phyloP scores from a whole-genome alignment of 1,284 basidiomycete genomes.

The Cryptococcus neoformans region DNA sequence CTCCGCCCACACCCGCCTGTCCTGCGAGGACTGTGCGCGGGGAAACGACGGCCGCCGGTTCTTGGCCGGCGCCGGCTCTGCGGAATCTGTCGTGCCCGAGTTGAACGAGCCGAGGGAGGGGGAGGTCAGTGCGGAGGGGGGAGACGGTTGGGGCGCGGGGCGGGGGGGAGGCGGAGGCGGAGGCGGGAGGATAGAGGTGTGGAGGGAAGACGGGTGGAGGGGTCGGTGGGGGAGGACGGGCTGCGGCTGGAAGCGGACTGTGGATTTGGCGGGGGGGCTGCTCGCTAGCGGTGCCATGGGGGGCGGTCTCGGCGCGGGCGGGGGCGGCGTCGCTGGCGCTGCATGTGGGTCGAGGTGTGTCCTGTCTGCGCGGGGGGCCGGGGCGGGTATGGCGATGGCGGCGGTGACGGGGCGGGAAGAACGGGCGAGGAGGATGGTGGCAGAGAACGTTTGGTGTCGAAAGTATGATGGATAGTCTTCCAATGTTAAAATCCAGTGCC shows the following conservation, averaged over 20 bases:
- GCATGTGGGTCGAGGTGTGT: too few relatives aligned
- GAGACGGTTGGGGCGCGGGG: constrained; percentile 8
- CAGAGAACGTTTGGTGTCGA: not conserved
- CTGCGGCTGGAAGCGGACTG: not conserved
- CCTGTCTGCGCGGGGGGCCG: too few relatives aligned
- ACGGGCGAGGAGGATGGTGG: not conserved
- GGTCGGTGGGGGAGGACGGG: constrained; percentile 9
- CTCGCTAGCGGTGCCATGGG: constrained; percentile 3
- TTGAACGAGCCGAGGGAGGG: not conserved
- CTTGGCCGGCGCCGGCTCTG: not conserved
- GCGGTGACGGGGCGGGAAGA: not conserved
- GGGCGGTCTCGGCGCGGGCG: constrained; percentile 8
- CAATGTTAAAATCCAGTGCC: not conserved
- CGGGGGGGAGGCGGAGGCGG: constrained; percentile 7
- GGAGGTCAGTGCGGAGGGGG: constrained; percentile 3
- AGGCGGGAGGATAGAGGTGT: constrained; percentile 10
- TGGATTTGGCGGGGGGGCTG: not conserved
- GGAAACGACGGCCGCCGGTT: not conserved
- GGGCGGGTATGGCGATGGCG: constrained; percentile 1
- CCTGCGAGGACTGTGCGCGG: constrained; percentile 13
- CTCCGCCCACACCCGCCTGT: constrained; percentile 23
- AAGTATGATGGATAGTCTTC: constrained; percentile 3
- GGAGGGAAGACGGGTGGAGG: constrained; percentile 10
- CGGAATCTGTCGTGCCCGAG: not conserved
- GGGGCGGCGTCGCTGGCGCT: too few relatives aligned